Evolutionary conservation across 2,329 filamentous ascomycete genomes (phyloP).

Genomic region (Aspergillus neoniger): DNA sequence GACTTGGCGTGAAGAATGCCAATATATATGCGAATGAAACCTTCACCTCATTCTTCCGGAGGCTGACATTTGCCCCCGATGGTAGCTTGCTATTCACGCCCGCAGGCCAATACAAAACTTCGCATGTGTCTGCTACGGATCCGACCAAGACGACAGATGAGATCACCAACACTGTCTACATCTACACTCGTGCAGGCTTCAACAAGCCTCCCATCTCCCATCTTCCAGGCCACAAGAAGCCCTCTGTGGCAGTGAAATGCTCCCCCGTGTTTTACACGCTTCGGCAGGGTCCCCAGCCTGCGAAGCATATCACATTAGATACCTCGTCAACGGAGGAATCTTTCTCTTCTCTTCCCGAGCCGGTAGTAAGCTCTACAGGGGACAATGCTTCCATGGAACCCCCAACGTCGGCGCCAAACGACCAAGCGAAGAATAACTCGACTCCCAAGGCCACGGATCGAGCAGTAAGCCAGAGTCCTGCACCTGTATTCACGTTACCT

Average conservation of each 20-base stretch:
- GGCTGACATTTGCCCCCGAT: constrained; percentile 91
- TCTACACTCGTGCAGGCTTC: constrained; percentile 93
- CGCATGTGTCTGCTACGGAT: constrained; percentile 67
- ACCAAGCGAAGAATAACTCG: constrained; percentile 55
- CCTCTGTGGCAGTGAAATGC: constrained; percentile 91
- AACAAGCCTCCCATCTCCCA: constrained; percentile 96
- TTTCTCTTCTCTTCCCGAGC: constrained; percentile 81
- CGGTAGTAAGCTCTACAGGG: constrained; percentile 58
- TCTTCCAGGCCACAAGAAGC: constrained; percentile 95
- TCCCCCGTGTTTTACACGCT: constrained; percentile 87
- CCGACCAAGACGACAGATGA: constrained; percentile 75
- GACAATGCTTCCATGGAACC: constrained; percentile 71
- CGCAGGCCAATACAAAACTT: constrained; percentile 89
- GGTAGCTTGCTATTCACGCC: constrained; percentile 92
- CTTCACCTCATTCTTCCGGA: constrained; percentile 92
- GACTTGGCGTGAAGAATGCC: constrained; percentile 74
- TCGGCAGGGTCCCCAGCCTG: constrained; percentile 66
- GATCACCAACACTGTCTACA: constrained; percentile 95
- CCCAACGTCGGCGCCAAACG: constrained; percentile 54
- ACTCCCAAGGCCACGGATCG: constrained; percentile 55
- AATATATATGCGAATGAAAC: constrained; percentile 96
- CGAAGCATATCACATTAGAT: constrained; percentile 91
- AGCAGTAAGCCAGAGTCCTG: constrained; percentile 58
- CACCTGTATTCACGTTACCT: constrained; percentile 73
- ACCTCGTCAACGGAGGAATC: constrained; percentile 84